Base-by-base conservation (phyloP, 2,329 filamentous ascomycete genomes). In the Cladosporium sp. region DNA sequence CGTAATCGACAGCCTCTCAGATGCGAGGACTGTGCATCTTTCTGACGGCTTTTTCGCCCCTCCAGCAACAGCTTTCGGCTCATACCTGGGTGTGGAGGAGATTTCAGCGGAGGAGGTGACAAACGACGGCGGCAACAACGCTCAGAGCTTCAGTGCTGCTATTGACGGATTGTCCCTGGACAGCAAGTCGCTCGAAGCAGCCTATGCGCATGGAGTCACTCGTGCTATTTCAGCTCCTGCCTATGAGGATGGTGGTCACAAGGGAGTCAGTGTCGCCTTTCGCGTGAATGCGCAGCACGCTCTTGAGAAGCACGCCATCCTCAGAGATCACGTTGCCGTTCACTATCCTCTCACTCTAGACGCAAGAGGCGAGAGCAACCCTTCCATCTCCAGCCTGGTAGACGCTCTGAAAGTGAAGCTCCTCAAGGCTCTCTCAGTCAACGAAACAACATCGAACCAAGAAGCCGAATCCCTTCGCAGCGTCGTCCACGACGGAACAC, bases 11-110 rank as follows among this genome's bases (percentile, higher is more conserved):
- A 63, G 67, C 72, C 75, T 3, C 56, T 63, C 3, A 58, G 68
- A 68, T 4, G 62, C 64, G 52, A 67, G 68, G 43, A 62, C 72
- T 1, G 65, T 86, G 22, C 51, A 70, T 6, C 72, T 87, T 5
- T 61, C 72, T 16, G 75, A 86, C 57, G 84, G 84, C 1, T 75
- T 85, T 60, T 61, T 86, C n/a, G 77, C 79, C 5, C 72, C 77
- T 5, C 73, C 81, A 0, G 77, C 86, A 56, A 83, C 80, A 3
- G 80, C 79, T 1, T 80, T 85, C 31, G 82, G 78, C 1, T 79
- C 81, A 3, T 71, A 71, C 1, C 68, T 87, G 0, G 84, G 84
- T 0, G 74, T 87, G 6, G 79, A 79, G 56, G 83, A 81, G 49
- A 86, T 87, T 49, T 77, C 80, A 53, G 74, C 74, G 4, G 84